Evolutionary conservation across 179 eudicot species (phyloP), one percentile per base, ranked within the genome.

Genomic region (Spinacia oleracea): DNA sequence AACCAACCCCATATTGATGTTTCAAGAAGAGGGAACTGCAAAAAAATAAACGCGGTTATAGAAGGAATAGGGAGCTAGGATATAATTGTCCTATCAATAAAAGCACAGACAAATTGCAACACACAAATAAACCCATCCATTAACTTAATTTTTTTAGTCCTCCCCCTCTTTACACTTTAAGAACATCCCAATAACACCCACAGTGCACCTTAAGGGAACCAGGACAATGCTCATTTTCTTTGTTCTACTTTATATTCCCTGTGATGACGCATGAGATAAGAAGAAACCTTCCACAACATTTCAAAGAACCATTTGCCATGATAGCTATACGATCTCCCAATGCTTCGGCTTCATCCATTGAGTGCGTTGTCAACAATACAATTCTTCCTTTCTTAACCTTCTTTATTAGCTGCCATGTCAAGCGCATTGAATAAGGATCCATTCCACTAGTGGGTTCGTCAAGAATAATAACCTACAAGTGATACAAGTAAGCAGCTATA

Each of bases 401-500:
- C 82, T 92, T 94, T 31, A 96, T 96, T 56, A 94, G 78, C 79
- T 96, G 99, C 98, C 99, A 96, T 27, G 98, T 96, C 90, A 94
- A 83, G 80, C 98, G 88, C 99, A 94, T 96, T 73, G 99, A 96
- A 86, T 96, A 96, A 65, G 99, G 99, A 89, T 96, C 99, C 99
- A 96, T 96, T 84, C 99, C 99, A 81, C 99, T 96, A 42, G 99
- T 96, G 69, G 99, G 99, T 82, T 96, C 99, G 83, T 96, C 99
- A 51, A 96, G 97, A 89, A 96, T 86, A 80, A 96, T 85, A 71
- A 96, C 90, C 98, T 93, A 78, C 81, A 69, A 78, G 82, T 74
- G 29, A 66, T 64, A 77, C 56, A 25, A 32, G 72, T 51, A 68
- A 79, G 71, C 46, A 45, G 56, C 79, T 64, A 42, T 53, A 73